Conservation (phyloP, 208 protist genomes). For the Leishmania lainsoni region DNA sequence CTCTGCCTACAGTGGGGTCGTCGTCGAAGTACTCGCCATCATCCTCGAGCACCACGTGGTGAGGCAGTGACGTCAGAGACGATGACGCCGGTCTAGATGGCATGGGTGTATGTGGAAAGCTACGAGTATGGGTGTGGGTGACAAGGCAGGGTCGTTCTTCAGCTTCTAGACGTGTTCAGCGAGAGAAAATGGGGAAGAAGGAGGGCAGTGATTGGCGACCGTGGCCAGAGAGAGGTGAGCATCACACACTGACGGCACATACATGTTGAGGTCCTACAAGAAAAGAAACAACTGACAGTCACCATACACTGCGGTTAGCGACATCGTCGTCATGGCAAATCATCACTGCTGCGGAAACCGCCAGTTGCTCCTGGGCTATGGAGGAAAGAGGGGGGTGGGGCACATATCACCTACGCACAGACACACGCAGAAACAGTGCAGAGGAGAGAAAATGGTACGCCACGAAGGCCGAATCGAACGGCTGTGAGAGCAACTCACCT, state of each 20-base stretch:
- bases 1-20: slow-evolving; percentile 75
- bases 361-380: not conserved
- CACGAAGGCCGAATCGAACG: slow-evolving; percentile 94
- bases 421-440: not conserved
- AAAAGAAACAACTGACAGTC: not conserved
- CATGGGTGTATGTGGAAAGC: not conserved
- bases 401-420: not conserved
- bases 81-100: slow-evolving; percentile 2
- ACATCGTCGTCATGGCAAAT: not conserved
- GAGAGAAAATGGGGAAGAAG: not conserved
- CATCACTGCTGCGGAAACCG: not conserved
- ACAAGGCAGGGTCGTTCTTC: not conserved
- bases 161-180: not conserved
- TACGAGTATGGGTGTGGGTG: not conserved
- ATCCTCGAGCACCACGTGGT: slow-evolving; percentile 69
- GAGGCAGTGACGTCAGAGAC: not conserved
- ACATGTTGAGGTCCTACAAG: not conserved
- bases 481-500: slow-evolving; percentile 93
- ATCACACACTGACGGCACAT: not conserved
- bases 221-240: not conserved
- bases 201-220: not conserved
- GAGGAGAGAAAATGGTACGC: slow-evolving; percentile 55
- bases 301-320: not conserved
- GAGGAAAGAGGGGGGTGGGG: not conserved
- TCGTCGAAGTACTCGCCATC: slow-evolving; percentile 85